Base-by-base conservation (phyloP, 2,329 filamentous ascomycete genomes). In the Aspergillus sp. region DNA sequence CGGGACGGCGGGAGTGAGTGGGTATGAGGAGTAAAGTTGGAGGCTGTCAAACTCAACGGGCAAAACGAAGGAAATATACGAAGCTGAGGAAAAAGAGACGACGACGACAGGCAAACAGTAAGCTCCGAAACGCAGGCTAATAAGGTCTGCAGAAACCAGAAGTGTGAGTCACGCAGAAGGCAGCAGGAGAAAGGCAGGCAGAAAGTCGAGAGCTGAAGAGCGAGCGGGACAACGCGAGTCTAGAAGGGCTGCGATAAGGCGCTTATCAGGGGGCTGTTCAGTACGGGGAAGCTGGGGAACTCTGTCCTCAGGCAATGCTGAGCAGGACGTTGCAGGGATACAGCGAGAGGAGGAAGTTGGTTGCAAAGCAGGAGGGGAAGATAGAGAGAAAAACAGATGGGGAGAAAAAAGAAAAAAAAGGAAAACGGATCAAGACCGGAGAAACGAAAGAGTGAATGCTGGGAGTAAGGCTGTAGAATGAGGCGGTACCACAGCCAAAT, bases 401-500 rank as follows among this genome's bases (percentile, higher is more conserved):
- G 56, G 60, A 54, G 27, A 33, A 35, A 51, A 52, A 55, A 60
- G 54, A 60, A 52, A 37, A 37, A 49, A 62, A 63, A 54, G 57
- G 63, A 51, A 59, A 40, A 21, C 41, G 44, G 17, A 56, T 45
- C 41, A 25, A 56, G 37, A 23, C 40, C 50, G 48, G n/a, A 41
- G 43, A 56, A 55, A 56, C 40, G 49, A 39, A 40, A 39, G 43
- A 56, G 37, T 53, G 50, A 59, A 59, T 56, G 56, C 39, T 40
- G 47, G 60, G 63, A 53, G 40, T 45, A 43, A 47, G 41, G 40
- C 45, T 54, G 50, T 33, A 58, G 51, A 60, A 64, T 64, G 62
- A 64, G 62, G 62, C 62, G 62, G 62, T 57, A 64, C 60, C 58
- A 62, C 62, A 61, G 62, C 60, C 60, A 64, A 59, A 62, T 62